Conservation (phyloP, 805 yeast genomes). For the Teunomyces pallodes region DNA sequence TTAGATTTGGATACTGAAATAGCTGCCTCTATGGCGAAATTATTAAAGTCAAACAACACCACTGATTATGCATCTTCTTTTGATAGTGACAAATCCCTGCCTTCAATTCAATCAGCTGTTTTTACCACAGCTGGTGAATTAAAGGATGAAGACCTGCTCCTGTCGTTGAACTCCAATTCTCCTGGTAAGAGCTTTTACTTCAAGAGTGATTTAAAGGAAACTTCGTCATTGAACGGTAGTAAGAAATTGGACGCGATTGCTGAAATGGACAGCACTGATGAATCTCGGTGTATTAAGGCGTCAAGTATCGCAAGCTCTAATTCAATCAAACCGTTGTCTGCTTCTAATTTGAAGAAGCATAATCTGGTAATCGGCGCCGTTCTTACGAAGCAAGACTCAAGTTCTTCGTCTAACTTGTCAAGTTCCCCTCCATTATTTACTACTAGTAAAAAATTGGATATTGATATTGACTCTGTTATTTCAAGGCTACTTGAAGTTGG, state of each 20-base stretch:
- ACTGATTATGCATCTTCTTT: slow-evolving; percentile 27
- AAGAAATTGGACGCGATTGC: slow-evolving; percentile 20
- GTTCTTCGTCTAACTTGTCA: slow-evolving; percentile 17
- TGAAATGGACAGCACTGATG: slow-evolving; percentile 16
- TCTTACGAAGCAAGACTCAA: slow-evolving; percentile 10
- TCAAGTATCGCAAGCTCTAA: slow-evolving; percentile 12
- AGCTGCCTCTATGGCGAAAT: slow-evolving; percentile 45
- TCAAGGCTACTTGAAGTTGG: slow-evolving; percentile 58
- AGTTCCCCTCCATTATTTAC: slow-evolving; percentile 21
- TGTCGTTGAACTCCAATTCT: slow-evolving; percentile 31
- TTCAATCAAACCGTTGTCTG: slow-evolving; percentile 4
- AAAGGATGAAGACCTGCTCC: slow-evolving; percentile 38
- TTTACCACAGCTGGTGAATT: slow-evolving; percentile 29
- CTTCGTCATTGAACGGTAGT: neutral
- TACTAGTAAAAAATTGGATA: slow-evolving; percentile 21
- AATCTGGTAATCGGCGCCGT: slow-evolving; percentile 5
- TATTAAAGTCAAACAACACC: slow-evolving; percentile 17
- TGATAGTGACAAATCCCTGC: slow-evolving; percentile 40
- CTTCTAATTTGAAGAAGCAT: slow-evolving; percentile 11
- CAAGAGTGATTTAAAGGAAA: slow-evolving; percentile 6
- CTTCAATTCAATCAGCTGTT: slow-evolving; percentile 30
- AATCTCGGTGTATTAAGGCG: neutral
- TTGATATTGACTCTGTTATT: slow-evolving; percentile 63
- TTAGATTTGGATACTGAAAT: slow-evolving; percentile 40
- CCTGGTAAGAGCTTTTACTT: slow-evolving; percentile 10